Conservation (phyloP, 768 basidiomycete species). For the Phanerodontia chrysosporium region DNA sequence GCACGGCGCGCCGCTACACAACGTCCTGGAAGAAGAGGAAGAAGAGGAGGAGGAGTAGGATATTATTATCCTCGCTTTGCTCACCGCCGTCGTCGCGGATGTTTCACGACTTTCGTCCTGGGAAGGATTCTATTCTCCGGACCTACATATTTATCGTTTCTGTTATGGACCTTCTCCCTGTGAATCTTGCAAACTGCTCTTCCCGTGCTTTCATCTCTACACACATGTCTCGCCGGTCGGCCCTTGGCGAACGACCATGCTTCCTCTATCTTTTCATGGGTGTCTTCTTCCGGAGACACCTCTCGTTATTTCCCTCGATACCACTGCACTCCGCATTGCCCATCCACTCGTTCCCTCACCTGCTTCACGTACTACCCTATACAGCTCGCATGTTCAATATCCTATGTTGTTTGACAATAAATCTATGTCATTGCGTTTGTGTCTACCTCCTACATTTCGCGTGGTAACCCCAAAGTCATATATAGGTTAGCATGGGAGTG, state of each 20-base stretch:
- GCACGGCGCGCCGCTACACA: slow-evolving; percentile 83
- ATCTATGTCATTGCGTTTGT: not conserved
- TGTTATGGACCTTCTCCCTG: slow-evolving; percentile 1
- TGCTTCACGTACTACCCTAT: not conserved
- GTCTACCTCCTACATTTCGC: too few relatives aligned
- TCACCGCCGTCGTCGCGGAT: not conserved
- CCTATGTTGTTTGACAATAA: not conserved
- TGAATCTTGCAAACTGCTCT: not conserved
- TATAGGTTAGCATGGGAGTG: too few relatives aligned
- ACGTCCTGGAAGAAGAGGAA: slow-evolving; percentile 81
- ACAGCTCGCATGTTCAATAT: not conserved
- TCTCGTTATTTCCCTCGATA: not conserved
- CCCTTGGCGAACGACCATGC: not conserved
- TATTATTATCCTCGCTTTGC: not conserved
- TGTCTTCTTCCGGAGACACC: not conserved
- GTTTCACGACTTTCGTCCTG: not conserved
- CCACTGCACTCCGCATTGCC: not conserved
- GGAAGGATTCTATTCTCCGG: not conserved
- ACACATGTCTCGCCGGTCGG: not conserved
- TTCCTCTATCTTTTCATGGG: not conserved
- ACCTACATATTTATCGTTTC: not conserved
- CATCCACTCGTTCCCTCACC: not conserved
- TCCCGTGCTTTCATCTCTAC: not conserved
- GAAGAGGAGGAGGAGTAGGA: slow-evolving; percentile 21
- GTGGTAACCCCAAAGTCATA: too few relatives aligned